Evolutionary conservation across 1,284 basidiomycete species (phyloP).

Genomic region (Ustilago trichophora): DNA sequence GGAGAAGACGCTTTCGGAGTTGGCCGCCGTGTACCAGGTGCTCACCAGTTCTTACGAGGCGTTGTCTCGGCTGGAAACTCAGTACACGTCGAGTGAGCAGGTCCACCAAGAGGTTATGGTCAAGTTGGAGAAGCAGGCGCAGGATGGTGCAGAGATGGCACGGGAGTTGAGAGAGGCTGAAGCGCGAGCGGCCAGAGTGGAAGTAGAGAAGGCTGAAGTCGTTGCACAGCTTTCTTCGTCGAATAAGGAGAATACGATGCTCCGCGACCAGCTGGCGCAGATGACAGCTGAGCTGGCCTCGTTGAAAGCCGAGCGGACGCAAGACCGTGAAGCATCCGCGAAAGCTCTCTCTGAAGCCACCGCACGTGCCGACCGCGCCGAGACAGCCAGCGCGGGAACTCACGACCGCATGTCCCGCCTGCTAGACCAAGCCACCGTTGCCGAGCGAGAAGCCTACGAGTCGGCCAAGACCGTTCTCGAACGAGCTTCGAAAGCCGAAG

Average conservation of each 20-base stretch:
- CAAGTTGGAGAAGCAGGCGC: conserved; percentile 10
- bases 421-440: conserved; percentile 14
- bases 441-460: conserved; percentile 43
- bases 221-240: not conserved
- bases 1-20: conserved; percentile 30
- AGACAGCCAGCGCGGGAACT: conserved; percentile 23
- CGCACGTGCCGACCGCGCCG: conserved; percentile 31
- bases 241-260: conserved; percentile 21
- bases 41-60: conserved; percentile 31
- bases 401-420: conserved; percentile 16
- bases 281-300: conserved; percentile 30
- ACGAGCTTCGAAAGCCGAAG: conserved; percentile 49
- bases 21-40: conserved; percentile 31
- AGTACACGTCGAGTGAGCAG: conserved; percentile 19
- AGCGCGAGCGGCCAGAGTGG: conserved; percentile 2
- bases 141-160: conserved; percentile 2
- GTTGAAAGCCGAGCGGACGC: conserved; percentile 16
- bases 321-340: conserved; percentile 33
- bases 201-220: conserved; percentile 13
- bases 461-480: conserved; percentile 29
- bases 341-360: conserved; percentile 44
- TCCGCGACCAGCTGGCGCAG: conserved; percentile 44
- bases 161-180: conserved; percentile 24
- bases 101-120: conserved; percentile 6
- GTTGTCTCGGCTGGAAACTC: conserved; percentile 13